Evolutionary conservation across 179 eudicot species (phyloP).

Genomic region (Nepenthes alata): DNA sequence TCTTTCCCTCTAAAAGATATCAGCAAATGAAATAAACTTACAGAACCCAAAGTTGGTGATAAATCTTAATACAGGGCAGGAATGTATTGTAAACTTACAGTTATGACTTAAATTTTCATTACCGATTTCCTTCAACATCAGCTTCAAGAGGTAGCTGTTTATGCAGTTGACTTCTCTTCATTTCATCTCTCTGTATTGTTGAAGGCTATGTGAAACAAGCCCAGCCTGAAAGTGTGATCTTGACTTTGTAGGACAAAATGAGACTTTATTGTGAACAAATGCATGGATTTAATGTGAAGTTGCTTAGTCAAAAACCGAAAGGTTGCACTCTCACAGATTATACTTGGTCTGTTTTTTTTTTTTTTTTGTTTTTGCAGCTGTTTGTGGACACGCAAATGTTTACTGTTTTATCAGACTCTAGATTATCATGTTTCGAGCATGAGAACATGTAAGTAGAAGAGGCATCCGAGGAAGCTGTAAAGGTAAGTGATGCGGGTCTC

Average conservation of each 20-base stretch:
- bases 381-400: constrained; percentile 92
- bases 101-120: no score
- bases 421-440: constrained; percentile 50
- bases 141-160: neutral
- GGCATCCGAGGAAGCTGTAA: constrained; percentile 5
- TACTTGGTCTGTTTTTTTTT: constrained; percentile 6
- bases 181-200: no score
- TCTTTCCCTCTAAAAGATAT: no score
- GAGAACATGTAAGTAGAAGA: constrained; percentile 16
- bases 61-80: no score
- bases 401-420: constrained; percentile 71
- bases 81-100: no score
- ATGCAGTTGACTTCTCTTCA: neutral
- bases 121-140: no score
- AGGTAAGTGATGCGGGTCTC: neutral
- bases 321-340: neutral
- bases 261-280: no score
- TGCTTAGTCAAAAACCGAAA: constrained; percentile 3
- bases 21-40: no score
- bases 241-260: no score
- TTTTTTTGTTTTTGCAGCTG: constrained; percentile 43
- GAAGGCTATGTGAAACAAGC: no score
- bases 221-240: no score
- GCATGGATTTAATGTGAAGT: neutral
- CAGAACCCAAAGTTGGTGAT: no score